Evolutionary conservation across 352 stramenopile genomes (phyloP).

Genomic region (Globisporangium paroecandrum): DNA sequence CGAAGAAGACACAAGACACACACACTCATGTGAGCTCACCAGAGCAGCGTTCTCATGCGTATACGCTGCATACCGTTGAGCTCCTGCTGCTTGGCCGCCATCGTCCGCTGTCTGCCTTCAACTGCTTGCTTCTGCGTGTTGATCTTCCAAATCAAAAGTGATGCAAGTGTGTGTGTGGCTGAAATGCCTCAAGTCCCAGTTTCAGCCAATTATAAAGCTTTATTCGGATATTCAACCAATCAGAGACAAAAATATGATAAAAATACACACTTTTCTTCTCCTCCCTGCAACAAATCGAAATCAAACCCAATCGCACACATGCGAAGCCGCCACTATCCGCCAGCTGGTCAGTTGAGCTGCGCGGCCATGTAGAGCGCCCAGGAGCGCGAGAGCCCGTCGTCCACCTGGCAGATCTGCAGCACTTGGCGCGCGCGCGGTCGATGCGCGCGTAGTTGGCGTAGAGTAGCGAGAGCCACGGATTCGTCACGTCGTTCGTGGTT

Average conservation of each 20-base stretch:
- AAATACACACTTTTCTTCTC: neutral
- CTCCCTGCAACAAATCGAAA: neutral
- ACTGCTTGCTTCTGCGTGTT: neutral
- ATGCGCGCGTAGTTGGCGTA: constrained; percentile 72
- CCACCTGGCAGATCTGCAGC: constrained; percentile 52
- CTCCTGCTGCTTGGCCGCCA: constrained; percentile 39
- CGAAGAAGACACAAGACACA: no score
- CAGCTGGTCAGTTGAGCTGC: constrained; percentile 18
- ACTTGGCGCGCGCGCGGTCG: constrained; percentile 40
- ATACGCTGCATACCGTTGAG: constrained; percentile 27
- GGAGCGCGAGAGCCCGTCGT: constrained; percentile 63
- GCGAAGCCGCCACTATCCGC: neutral
- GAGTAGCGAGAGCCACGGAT: constrained; percentile 72
- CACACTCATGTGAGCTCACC: neutral
- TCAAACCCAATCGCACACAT: neutral
- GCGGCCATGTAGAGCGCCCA: constrained; percentile 79
- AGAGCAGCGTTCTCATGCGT: neutral
- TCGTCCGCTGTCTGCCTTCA: neutral
- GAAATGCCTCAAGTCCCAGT: neutral
- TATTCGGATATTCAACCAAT: neutral
- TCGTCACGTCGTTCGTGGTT: constrained; percentile 31
- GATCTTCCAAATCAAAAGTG: neutral
- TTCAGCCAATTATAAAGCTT: neutral
- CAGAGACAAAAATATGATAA: neutral
- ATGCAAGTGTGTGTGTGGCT: neutral